These are phyloP conservation scores for Tarenaya hassleriana DNA, from an alignment of 345 rosid species.

Conservation along the genomic window DNA sequence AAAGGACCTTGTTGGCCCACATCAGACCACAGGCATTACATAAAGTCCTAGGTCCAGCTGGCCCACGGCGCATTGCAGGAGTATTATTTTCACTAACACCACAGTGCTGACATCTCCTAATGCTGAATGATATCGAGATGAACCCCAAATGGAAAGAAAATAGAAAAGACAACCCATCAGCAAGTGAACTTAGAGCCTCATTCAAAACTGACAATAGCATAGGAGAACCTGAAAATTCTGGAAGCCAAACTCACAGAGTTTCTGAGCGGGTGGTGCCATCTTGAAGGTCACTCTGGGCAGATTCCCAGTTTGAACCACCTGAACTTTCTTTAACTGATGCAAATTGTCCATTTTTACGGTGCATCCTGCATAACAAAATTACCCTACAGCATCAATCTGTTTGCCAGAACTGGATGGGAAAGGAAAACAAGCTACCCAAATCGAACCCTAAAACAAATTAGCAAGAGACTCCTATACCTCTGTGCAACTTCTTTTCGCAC, in stretches of 20 bases:
- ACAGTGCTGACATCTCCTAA: constrained; percentile 57
- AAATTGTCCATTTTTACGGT: too few relatives aligned
- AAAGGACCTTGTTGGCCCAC: constrained; percentile 85
- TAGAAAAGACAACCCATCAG: background rate
- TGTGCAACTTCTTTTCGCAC: constrained; percentile 67
- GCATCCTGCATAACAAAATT: too few relatives aligned
- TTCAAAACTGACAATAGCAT: background rate
- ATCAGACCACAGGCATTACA: constrained; percentile 80
- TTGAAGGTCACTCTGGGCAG: too few relatives aligned
- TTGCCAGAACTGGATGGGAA: too few relatives aligned
- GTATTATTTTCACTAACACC: constrained; percentile 65
- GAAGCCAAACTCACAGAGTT: background rate
- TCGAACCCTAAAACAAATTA: background rate
- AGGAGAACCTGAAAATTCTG: too few relatives aligned
- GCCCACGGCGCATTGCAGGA: constrained; percentile 87
- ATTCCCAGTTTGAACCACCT: too few relatives aligned
- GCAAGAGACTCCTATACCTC: background rate
- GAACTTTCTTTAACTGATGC: too few relatives aligned
- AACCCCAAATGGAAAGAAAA: too few relatives aligned
- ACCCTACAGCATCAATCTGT: too few relatives aligned
- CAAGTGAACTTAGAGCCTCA: background rate
- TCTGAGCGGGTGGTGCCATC: too few relatives aligned
- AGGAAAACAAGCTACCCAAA: too few relatives aligned
- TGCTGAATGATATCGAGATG: too few relatives aligned
- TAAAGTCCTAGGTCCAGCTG: constrained; percentile 77